phyloP scores from a whole-genome alignment of 106 monocot species.

The Phalaenopsis aphrodite region DNA sequence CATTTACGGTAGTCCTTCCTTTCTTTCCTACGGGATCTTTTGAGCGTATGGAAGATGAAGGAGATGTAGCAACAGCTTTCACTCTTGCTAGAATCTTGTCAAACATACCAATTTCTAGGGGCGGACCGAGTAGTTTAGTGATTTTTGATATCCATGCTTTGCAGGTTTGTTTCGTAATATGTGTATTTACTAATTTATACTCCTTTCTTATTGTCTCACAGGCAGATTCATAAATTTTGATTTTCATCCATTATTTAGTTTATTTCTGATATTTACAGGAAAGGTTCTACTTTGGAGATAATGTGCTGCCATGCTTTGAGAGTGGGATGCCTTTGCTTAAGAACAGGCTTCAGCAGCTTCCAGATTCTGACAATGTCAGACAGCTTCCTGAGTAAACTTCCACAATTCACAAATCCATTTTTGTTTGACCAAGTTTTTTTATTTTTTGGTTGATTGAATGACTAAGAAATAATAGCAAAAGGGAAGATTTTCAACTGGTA shows the following conservation, averaged over 20 bases:
- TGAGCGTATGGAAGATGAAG: constrained; percentile 98
- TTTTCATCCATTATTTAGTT: background rate
- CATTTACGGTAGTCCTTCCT: constrained; percentile 83
- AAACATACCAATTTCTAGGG: constrained; percentile 87
- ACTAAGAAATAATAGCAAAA: background rate
- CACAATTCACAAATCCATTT: background rate
- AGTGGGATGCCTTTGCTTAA: constrained; percentile 86
- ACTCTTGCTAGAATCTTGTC: constrained; percentile 88
- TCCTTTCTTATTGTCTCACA: background rate
- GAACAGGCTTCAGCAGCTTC: constrained; percentile 86
- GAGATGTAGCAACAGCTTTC: constrained; percentile 88
- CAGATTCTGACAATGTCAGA: constrained; percentile 93
- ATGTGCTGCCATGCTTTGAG: constrained; percentile 86
- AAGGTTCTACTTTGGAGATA: constrained; percentile 97
- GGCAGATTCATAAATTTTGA: background rate
- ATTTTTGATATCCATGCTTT: constrained; percentile 95
- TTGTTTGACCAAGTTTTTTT: background rate
- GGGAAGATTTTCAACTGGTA: background rate
- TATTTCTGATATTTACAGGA: constrained; percentile 38
- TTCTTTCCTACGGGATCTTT: constrained; percentile 90
- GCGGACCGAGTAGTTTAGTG: constrained; percentile 86
- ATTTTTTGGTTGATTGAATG: background rate
- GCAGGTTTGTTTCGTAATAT: constrained; percentile 38
- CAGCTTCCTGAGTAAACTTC: constrained; percentile 7
- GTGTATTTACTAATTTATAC: background rate